Conservation (phyloP, 768 basidiomycete genomes). For the Vishniacozyma victoriae region DNA sequence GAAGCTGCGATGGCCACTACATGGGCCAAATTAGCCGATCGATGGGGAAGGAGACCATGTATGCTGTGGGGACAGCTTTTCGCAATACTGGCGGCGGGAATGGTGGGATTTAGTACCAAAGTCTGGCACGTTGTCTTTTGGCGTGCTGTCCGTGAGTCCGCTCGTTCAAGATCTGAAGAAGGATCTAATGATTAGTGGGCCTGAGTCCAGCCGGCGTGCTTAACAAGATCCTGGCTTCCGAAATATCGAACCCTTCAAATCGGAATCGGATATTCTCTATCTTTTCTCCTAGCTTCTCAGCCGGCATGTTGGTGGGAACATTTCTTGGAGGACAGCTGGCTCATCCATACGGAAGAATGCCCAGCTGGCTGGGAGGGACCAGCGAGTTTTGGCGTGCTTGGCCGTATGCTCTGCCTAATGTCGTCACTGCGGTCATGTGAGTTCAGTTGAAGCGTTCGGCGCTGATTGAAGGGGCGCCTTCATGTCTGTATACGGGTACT, state of each 20-base stretch:
- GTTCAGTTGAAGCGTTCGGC: background rate
- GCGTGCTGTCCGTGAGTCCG: slow-evolving; percentile 29
- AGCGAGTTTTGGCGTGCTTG: slow-evolving; percentile 14
- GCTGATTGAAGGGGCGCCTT: background rate
- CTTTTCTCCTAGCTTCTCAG: slow-evolving; percentile 23
- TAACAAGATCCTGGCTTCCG: slow-evolving; percentile 16
- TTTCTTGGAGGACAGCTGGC: slow-evolving; percentile 32
- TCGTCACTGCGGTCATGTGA: slow-evolving; percentile 15
- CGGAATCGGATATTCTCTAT: slow-evolving; percentile 28
- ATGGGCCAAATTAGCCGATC: slow-evolving; percentile 31
- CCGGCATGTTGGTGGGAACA: slow-evolving; percentile 23
- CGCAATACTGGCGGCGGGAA: slow-evolving; percentile 4
- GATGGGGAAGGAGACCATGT: slow-evolving; percentile 23
- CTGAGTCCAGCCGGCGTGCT: slow-evolving; percentile 20
- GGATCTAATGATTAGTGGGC: slow-evolving; percentile 15
- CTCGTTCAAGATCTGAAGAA: background rate
- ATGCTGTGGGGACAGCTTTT: slow-evolving; percentile 18
- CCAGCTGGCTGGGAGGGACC: slow-evolving; percentile 23
- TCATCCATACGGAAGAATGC: slow-evolving; percentile 27
- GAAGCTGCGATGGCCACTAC: slow-evolving; percentile 24
- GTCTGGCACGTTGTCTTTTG: slow-evolving; percentile 28
- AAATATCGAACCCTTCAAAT: slow-evolving; percentile 22
- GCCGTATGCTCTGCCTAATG: slow-evolving; percentile 32
- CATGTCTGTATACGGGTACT: background rate
- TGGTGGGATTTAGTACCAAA: slow-evolving; percentile 23